phyloP scores from a whole-genome alignment of 2,329 filamentous ascomycete species.

The Stenocarpella maydis region DNA sequence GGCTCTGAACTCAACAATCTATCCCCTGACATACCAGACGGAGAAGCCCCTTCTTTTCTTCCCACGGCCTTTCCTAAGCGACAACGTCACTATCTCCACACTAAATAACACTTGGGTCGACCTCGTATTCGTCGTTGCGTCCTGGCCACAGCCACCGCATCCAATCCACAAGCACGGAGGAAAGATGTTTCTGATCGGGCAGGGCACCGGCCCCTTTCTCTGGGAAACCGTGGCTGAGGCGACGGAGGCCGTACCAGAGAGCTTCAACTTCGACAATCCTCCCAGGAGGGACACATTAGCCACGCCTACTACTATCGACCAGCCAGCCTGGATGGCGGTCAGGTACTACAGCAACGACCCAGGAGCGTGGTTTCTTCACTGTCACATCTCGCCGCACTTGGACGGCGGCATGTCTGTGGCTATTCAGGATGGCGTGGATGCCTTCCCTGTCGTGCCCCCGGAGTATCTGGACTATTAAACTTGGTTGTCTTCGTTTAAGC shows the following conservation, averaged over 20 bases:
- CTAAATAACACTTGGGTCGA: conserved; percentile 61
- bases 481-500: too few relatives aligned
- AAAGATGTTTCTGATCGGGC: conserved; percentile 65
- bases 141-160: conserved; percentile 60
- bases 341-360: conserved; percentile 62
- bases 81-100: conserved; percentile 59
- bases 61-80: conserved; percentile 43
- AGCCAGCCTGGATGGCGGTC: conserved; percentile 56
- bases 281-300: conserved; percentile 59
- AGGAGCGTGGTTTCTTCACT: conserved; percentile 57
- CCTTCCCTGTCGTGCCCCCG: conserved; percentile 51
- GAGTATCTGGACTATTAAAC: conserved; percentile 44
- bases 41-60: conserved; percentile 56
- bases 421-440: conserved; percentile 57
- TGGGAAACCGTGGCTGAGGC: conserved; percentile 64
- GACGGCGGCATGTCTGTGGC: conserved; percentile 62
- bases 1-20: conserved; percentile 59
- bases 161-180: conserved; percentile 72
- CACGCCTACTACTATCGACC: conserved; percentile 45
- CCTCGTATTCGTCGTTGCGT: conserved; percentile 57
- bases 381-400: conserved; percentile 13
- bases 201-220: conserved; percentile 57
- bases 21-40: conserved; percentile 48
- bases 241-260: conserved; percentile 51
- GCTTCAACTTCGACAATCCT: conserved; percentile 66